Conservation (phyloP, 805 yeast genomes). For the Blastobotrys chiropterorum region DNA sequence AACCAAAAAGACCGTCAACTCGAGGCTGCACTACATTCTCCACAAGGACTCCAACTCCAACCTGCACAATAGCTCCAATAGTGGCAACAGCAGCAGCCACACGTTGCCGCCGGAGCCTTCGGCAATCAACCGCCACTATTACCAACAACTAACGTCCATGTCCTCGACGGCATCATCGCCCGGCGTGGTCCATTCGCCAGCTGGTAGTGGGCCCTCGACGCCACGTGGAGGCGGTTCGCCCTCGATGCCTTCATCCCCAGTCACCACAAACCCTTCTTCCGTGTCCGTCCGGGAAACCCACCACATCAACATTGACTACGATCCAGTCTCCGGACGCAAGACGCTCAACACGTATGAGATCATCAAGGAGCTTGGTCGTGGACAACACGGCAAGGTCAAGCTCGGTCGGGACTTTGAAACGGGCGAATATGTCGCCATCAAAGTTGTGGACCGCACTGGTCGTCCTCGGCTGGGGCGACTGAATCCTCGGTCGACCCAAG, state of each 20-base stretch:
- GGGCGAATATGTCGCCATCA: slow-evolving; percentile 72
- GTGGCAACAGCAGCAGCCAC: not conserved
- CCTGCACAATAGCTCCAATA: not conserved
- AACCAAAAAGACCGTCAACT: slow-evolving; percentile 1
- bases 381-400: slow-evolving; percentile 99
- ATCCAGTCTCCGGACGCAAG: slow-evolving; percentile 77
- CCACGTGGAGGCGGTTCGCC: not conserved
- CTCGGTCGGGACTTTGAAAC: slow-evolving; percentile 69
- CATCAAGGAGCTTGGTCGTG: slow-evolving; percentile 78
- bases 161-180: not conserved
- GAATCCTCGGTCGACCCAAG: slow-evolving; percentile 42
- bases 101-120: not conserved
- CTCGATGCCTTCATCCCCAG: slow-evolving; percentile 2
- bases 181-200: not conserved
- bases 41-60: slow-evolving; percentile 3
- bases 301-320: slow-evolving; percentile 74
- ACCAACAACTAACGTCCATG: not conserved
- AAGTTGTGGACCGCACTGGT: slow-evolving; percentile 75
- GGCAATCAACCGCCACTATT: not conserved
- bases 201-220: not conserved
- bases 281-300: slow-evolving; percentile 74
- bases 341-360: slow-evolving; percentile 87
- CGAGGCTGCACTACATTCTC: slow-evolving; percentile 4
- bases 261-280: slow-evolving; percentile 1
- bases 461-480: slow-evolving; percentile 45